These are phyloP conservation scores for Clonostachys solani DNA, from an alignment of 2,329 filamentous ascomycete species.

Conservation along the genomic window DNA sequence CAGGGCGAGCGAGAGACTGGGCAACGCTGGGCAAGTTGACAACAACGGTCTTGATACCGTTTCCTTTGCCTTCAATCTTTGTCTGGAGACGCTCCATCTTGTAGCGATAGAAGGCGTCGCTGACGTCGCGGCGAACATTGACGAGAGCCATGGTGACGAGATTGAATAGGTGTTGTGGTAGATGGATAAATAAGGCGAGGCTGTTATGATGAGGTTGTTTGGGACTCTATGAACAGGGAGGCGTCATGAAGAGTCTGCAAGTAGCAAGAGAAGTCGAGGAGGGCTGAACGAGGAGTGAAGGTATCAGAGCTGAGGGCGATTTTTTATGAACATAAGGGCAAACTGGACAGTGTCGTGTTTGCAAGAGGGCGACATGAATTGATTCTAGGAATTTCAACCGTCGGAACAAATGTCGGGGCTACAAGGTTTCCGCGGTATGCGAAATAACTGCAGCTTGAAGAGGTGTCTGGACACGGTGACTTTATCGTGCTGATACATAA, in stretches of 20 bases:
- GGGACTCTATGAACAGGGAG: slow-evolving; percentile 16
- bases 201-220: slow-evolving; percentile 8
- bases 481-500: slow-evolving; percentile 98
- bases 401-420: slow-evolving; percentile 85
- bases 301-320: slow-evolving; percentile 51
- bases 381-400: slow-evolving; percentile 64
- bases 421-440: slow-evolving; percentile 92
- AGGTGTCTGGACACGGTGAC: slow-evolving; percentile 92
- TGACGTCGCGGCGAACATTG: slow-evolving; percentile 97
- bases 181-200: slow-evolving; percentile 4
- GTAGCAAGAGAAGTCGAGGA: slow-evolving; percentile 23
- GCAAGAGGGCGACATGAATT: slow-evolving; percentile 56
- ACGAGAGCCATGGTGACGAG: slow-evolving; percentile 85
- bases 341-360: slow-evolving; percentile 39
- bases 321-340: slow-evolving; percentile 48
- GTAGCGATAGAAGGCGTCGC: slow-evolving; percentile 99
- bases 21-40: slow-evolving; percentile 96
- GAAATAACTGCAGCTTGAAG: slow-evolving; percentile 95
- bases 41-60: slow-evolving; percentile 98
- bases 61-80: slow-evolving; percentile 99
- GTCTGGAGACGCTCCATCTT: slow-evolving; percentile 99
- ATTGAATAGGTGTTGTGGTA: slow-evolving; percentile 10
- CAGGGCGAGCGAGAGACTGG: slow-evolving; percentile 84
- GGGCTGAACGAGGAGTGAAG: slow-evolving; percentile 32
- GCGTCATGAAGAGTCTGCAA: slow-evolving; percentile 34